phyloP scores from a whole-genome alignment of 179 eudicot genomes.

The Drosera spatulata region DNA sequence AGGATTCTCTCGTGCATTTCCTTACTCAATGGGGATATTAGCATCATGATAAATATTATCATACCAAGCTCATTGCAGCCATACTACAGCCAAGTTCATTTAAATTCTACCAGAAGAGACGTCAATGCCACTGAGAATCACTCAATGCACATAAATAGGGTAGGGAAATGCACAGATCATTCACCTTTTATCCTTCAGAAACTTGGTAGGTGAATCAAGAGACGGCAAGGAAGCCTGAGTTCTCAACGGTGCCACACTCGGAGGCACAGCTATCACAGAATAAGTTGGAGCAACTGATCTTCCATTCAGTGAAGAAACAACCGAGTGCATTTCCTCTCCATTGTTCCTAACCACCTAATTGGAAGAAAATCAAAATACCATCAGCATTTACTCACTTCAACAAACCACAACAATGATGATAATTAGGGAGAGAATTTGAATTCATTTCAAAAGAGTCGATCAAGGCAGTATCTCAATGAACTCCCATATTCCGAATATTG shows the following conservation, averaged over 20 bases:
- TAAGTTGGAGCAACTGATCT: slow-evolving; percentile 32
- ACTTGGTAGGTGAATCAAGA: slow-evolving; percentile 54
- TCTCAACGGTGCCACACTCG: slow-evolving; percentile 32
- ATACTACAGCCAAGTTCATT: too few relatives aligned
- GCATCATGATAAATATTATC: too few relatives aligned
- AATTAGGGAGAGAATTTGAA: not conserved
- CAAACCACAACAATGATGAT: not conserved
- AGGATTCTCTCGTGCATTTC: too few relatives aligned
- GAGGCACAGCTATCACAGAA: slow-evolving; percentile 21
- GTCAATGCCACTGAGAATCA: too few relatives aligned
- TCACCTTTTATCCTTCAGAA: slow-evolving; percentile 48
- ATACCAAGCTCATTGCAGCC: too few relatives aligned
- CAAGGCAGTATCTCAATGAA: too few relatives aligned
- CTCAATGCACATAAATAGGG: too few relatives aligned
- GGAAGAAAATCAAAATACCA: slow-evolving; percentile 3
- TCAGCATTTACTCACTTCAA: slow-evolving; percentile 3
- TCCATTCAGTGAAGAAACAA: slow-evolving; percentile 39
- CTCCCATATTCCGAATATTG: too few relatives aligned
- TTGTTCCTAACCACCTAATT: slow-evolving; percentile 33
- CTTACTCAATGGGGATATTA: too few relatives aligned
- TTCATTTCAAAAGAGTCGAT: too few relatives aligned
- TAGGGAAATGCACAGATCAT: not conserved
- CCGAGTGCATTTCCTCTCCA: slow-evolving; percentile 32
- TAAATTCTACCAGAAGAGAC: too few relatives aligned
- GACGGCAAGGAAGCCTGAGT: slow-evolving; percentile 59